Evolutionary conservation across 495 filamentous ascomycete genomes (phyloP), one percentile per base, ranked within the genome.

Genomic region (Xylaria venustula): DNA sequence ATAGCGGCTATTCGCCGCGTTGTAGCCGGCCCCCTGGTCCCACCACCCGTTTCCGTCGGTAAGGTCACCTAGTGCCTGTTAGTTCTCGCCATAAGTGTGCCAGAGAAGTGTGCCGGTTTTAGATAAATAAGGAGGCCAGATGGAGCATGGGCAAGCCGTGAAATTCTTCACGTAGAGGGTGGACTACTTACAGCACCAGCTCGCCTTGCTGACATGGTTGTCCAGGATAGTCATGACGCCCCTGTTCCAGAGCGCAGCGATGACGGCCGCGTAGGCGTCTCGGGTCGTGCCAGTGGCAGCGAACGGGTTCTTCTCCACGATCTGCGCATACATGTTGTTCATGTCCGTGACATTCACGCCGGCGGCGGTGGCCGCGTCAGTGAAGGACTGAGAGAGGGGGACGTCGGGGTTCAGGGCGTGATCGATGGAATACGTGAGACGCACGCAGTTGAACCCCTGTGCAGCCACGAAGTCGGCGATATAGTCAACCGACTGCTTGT

Each of bases 41-140:
- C 79, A 83, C 80, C 80, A 83, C 28, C 80, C 80, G 62, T 83
- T 83, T 30, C 80, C 79, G 60, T 83, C 80, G 15, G 67, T 71
- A 26, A 79, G 64, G 63, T 73, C 69, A 65, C 68, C 68, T 71
- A 22, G 0, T 12, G 7, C 5, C 17, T 23, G 23, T 34, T 40
- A 63, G 48, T 15, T 34, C n/a, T 62, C 41, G 54, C 11, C 52
- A 51, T 14, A 26, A 7, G 12, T 15, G 4, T 30, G 15, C n/a
- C 2, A 15, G 26, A n/a, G n/a, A n/a, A n/a, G n/a, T n/a, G n/a
- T n/a, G n/a, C n/a, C n/a, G n/a, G n/a, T n/a, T n/a, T n/a, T n/a
- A n/a, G n/a, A n/a, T n/a, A n/a, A n/a, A n/a, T n/a, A n/a, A n/a
- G n/a, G n/a, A n/a, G n/a, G n/a, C n/a, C n/a, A n/a, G n/a, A n/a